A percentile compares a stretch with the other conserved stretches of the same genome.
Evolutionary conservation across 2,329 filamentous ascomycete genomes (phyloP).

Genomic region (Fusarium nanum): DNA sequence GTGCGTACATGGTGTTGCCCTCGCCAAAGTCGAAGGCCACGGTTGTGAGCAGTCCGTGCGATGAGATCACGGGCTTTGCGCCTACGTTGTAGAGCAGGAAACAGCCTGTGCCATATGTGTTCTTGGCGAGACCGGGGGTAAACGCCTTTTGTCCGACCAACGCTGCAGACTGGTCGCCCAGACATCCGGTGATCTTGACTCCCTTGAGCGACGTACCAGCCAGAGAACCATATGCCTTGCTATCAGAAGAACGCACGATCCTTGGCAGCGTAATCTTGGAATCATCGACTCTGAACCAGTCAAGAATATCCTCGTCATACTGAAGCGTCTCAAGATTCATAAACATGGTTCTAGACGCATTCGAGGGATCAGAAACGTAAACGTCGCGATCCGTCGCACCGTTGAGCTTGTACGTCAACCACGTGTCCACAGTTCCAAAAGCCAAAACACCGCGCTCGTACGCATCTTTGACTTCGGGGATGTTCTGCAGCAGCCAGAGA

Average conservation of each 20-base stretch:
- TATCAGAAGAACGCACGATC: conserved; percentile 80
- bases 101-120: conserved; percentile 87
- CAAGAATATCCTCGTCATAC: conserved; percentile 78
- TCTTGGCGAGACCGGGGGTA: conserved; percentile 80
- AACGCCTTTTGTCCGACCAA: conserved; percentile 85
- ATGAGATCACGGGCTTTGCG: conserved; percentile 81
- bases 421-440: conserved; percentile 85
- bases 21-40: conserved; percentile 81
- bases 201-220: conserved; percentile 72
- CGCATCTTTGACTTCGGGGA: conserved; percentile 72
- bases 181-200: conserved; percentile 77
- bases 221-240: conserved; percentile 74
- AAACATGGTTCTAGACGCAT: conserved; percentile 87
- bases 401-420: conserved; percentile 84
- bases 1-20: conserved; percentile 75
- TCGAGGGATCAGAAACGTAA: conserved; percentile 82
- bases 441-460: conserved; percentile 78
- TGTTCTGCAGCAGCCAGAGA: conserved; percentile 79
- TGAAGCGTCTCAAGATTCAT: conserved; percentile 82
- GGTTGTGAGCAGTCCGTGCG: conserved; percentile 79
- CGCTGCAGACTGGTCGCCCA: conserved; percentile 85
- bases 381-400: conserved; percentile 73
- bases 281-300: conserved; percentile 79
- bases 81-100: conserved; percentile 88
- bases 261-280: conserved; percentile 78